phyloP scores from a whole-genome alignment of 2,329 filamentous ascomycete genomes.

The Colletotrichum plurivorum region DNA sequence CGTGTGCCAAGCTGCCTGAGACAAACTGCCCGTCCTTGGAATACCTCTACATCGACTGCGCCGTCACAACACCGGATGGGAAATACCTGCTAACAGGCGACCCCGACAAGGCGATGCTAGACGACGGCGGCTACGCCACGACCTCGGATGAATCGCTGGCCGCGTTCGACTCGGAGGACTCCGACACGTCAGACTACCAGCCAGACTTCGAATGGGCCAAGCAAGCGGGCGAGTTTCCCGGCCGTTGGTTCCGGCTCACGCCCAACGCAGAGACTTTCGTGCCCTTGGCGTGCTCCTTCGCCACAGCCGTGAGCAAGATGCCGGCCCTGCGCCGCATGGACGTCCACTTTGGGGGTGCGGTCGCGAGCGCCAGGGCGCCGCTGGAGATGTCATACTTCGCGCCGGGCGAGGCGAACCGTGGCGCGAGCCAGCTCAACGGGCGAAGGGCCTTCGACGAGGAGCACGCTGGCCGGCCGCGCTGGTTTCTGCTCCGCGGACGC shows the following conservation, averaged over 20 bases:
- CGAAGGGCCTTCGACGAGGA: conserved; percentile 5
- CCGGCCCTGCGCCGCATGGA: conserved; percentile 14
- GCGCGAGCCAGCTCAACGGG: conserved; percentile 18
- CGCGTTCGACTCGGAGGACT: conserved; percentile 15
- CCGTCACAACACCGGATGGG: neutral
- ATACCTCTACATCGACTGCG: conserved; percentile 17
- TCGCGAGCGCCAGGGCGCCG: conserved; percentile 8
- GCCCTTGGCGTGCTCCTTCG: neutral
- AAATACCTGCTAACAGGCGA: conserved; percentile 2
- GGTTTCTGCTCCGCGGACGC: neutral
- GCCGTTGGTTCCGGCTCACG: conserved; percentile 3
- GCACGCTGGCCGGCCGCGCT: neutral
- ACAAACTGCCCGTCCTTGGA: neutral
- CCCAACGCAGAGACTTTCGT: conserved; percentile 17
- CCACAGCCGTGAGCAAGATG: conserved; percentile 5
- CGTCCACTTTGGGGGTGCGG: conserved; percentile 4
- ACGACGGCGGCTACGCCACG: conserved; percentile 7
- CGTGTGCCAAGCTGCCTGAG: neutral
- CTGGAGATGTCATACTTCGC: conserved; percentile 21
- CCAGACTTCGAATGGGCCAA: conserved; percentile 16
- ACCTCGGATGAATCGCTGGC: neutral
- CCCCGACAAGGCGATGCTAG: conserved; percentile 13
- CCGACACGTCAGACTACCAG: conserved; percentile 6
- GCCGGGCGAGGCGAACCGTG: conserved; percentile 6
- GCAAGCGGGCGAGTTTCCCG: conserved; percentile 10